Base-by-base conservation (phyloP, 495 filamentous ascomycete genomes). In the Letharia columbiana region DNA sequence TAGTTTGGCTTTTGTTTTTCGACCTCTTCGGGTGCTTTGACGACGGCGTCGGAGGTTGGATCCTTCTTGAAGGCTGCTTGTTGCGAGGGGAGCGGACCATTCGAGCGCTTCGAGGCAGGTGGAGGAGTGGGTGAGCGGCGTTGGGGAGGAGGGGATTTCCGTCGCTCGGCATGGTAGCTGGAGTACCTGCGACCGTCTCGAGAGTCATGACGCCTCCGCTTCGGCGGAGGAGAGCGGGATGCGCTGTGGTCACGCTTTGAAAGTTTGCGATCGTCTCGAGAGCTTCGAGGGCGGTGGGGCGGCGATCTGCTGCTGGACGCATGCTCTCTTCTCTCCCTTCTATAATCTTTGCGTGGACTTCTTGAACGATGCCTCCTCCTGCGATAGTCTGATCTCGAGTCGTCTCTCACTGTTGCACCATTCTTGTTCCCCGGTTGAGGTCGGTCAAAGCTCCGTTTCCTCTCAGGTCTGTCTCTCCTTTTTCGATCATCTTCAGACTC, bases 1-100 rank as follows among this genome's bases (percentile, higher is more conserved):
- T 88, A 96, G 74, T 96, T 99, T 45, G 93, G 89, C 71, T 91
- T 92, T 73, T 96, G 85, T 68, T 91, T 93, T 60, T 91, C 87
- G 2, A 71, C 68, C 8, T 74, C 72, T 37, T 77, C 78, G 17
- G 72, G 71, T 7, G 69, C 68, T 64, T 84, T 81, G 40, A 75
- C 72, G 54, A 44, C 52, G 58, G 57, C 66, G 62, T 33, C 44
- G 23, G 50, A 44, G 45, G 80, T 77, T 31, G 79, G 75, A 49
- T 79, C 83, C 37, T 80, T 68, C 39, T 81, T 82, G 70, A 89
- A 91, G n/a, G 87, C 85, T 60, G 86, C 85, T 66, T 77, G 74
- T 72, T 91, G 89, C 0, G 89, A 89, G 28, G 88, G 88, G 12
- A 91, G 77, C 5, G 89, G 87, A 3, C 82, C 84, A 66, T 74